Base-by-base conservation (phyloP, 1,139 yeast species). In the Kodamaea derodonti region DNA sequence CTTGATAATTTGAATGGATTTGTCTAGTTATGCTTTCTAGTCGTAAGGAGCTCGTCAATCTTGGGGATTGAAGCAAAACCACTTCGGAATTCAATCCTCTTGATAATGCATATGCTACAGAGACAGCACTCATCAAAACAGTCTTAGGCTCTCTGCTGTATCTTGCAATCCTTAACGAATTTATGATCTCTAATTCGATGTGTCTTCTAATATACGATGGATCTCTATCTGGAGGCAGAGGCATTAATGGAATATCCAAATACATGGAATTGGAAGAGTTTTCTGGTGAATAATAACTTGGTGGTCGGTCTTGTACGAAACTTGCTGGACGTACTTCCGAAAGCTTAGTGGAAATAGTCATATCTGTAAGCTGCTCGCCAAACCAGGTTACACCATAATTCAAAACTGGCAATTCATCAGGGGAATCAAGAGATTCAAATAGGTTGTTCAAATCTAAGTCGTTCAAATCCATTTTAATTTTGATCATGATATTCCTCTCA, bases 191-290 rank as follows among this genome's bases (percentile, higher is more conserved):
- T 16, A 61, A 38, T 38, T 67, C 72, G 4, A 62, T 55, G 33
- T 58, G 58, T 29, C 66, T 50, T 40, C 58, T 55, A 2, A 61
- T 56, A 38, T 52, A 56, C 1, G 51, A 36, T 2, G 57, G 56
- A 41, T 66, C 67, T 31, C 57, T 52, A 25, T 54, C 43, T 3
- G 58, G 51, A 2, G 69, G 56, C 14, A 63, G 41, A 8, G 63
- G 62, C 14, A 51, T 38, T 24, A 57, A 36, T 5, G 62, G 35
- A 12, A 56, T 53, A 29, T 56, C 56, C 30, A 46, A 30, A 29
- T 34, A 43, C 31, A 24, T 14, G 13, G 30, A 2, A 27, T 12
- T 6, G 28, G 26, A 3, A 29, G 36, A 9, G 31, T 14, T 7
- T n/a, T 20, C 16, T 13, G 32, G 23, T 5, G 24, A 29, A 11